Conservation (phyloP, 768 basidiomycete species). For the Mycena leptocephala region DNA sequence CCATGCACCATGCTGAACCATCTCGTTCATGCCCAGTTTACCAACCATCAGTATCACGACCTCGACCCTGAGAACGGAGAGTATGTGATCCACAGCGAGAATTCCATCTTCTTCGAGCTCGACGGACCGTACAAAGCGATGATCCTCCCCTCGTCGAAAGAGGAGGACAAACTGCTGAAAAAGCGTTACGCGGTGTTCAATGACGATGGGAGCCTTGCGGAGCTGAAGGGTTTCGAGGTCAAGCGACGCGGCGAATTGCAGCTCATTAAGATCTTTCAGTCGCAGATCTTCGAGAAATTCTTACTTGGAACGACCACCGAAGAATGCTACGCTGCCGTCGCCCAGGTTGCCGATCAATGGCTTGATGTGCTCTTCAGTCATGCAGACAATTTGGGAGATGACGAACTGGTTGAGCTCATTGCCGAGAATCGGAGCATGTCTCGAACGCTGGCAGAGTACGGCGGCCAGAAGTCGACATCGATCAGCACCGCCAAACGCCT, state of each 20-base stretch:
- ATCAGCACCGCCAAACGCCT: slow-evolving; percentile 96
- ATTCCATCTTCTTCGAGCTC: slow-evolving; percentile 99
- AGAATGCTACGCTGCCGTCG: slow-evolving; percentile 96
- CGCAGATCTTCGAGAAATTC: slow-evolving; percentile 98
- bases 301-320: slow-evolving; percentile 93
- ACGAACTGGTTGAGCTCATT: slow-evolving; percentile 97
- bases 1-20: slow-evolving; percentile 99
- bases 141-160: slow-evolving; percentile 99
- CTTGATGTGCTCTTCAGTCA: slow-evolving; percentile 93
- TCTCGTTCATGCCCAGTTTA: slow-evolving; percentile 95
- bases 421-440: slow-evolving; percentile 99
- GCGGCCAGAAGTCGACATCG: slow-evolving; percentile 96
- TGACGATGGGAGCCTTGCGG: slow-evolving; percentile 96
- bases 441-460: slow-evolving; percentile 96
- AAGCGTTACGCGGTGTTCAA: slow-evolving; percentile 99
- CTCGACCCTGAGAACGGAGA: slow-evolving; percentile 88
- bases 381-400: slow-evolving; percentile 88
- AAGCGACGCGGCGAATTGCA: slow-evolving; percentile 98
- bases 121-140: slow-evolving; percentile 99
- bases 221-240: slow-evolving; percentile 98
- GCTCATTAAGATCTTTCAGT: slow-evolving; percentile 99
- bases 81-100: slow-evolving; percentile 92
- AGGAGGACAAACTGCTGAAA: slow-evolving; percentile 98
- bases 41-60: slow-evolving; percentile 98
- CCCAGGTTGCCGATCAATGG: slow-evolving; percentile 96